Evolutionary conservation across 306 rosid genomes (phyloP), one percentile per base, ranked within the genome.

Genomic region (Amphicarpaea edgeworthii): DNA sequence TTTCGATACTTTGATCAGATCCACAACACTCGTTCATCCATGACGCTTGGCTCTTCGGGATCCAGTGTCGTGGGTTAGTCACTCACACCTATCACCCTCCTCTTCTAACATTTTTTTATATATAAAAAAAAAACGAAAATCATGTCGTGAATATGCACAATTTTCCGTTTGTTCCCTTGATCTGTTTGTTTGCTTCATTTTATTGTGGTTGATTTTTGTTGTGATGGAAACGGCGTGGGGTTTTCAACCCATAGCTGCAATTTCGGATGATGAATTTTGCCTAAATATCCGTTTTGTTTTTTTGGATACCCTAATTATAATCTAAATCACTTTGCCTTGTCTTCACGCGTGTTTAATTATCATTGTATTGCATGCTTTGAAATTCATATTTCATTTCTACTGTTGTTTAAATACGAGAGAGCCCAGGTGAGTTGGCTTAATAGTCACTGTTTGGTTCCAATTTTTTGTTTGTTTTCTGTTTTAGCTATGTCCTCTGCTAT

Each of bases 31-130:
- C 45, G 20, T 62, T 51, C 75, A 83, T 82, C 98, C 83, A 95
- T 95, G 98, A 95, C 98, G 92, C 97, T 92, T 51, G 97, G 98
- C 85, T 88, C 96, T 46, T 95, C 88, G 62, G 97, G 95, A 86
- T 92, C 98, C 83, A 81, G 93, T 89, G 97, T 92, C 70, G 98
- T 95, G 81, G 98, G 98, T 95, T 73, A 87, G 95, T 79, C 26
- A 53, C 73, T 5, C 17, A 40, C 72, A 40, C 72, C 68, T n/a
- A 20, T 66, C 23, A 20, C 49, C 40, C 3, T 28, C 17, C 3
- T 14, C 24, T 12, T 38, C 19, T n/a, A 19, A 32, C 40, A 34
- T 34, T 15, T 2, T 7, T 10, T 1, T 1, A 2, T 8, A 3
- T 2, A 30, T 2, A 12, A 24, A 43, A 7, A 34, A 14, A 28